These are phyloP conservation scores for Coniochaeta hoffmannii DNA, from an alignment of 2,329 filamentous ascomycete species.

Conservation along the genomic window DNA sequence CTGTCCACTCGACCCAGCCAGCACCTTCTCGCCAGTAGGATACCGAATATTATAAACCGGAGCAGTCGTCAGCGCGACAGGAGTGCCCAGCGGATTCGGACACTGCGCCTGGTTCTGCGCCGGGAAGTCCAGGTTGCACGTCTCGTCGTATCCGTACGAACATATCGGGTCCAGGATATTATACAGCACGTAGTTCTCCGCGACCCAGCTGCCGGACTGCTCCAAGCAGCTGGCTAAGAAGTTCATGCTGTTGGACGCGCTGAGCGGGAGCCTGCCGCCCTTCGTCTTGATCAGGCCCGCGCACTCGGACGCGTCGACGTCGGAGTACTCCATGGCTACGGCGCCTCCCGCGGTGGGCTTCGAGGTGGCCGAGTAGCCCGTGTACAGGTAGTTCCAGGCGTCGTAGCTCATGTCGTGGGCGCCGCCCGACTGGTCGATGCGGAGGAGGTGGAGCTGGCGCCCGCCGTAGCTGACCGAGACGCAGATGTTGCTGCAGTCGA, in stretches of 20 bases:
- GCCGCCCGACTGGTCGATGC: slow-evolving; percentile 18
- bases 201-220: slow-evolving; percentile 1
- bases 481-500: slow-evolving; percentile 7
- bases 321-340: not conserved
- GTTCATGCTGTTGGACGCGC: slow-evolving; percentile 4
- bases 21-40: slow-evolving; percentile 34
- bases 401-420: slow-evolving; percentile 7
- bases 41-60: slow-evolving; percentile 47
- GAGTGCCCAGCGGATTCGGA: slow-evolving; percentile 33
- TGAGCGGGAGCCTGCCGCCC: not conserved
- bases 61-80: slow-evolving; percentile 20
- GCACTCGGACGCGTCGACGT: not conserved
- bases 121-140: not conserved
- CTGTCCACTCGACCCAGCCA: slow-evolving; percentile 17
- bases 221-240: slow-evolving; percentile 1
- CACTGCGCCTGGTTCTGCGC: slow-evolving; percentile 42
- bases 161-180: not conserved
- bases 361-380: slow-evolving; percentile 4
- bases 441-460: slow-evolving; percentile 17
- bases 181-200: not conserved
- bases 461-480: slow-evolving; percentile 13
- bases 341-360: slow-evolving; percentile 5
- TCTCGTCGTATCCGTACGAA: not conserved
- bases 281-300: not conserved
- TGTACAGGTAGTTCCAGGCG: slow-evolving; percentile 8